Percentiles rank a stretch among this genome's conserved stretches.
Conservation (phyloP, 2,329 filamentous ascomycete species). For the Talaromyces sp. region DNA sequence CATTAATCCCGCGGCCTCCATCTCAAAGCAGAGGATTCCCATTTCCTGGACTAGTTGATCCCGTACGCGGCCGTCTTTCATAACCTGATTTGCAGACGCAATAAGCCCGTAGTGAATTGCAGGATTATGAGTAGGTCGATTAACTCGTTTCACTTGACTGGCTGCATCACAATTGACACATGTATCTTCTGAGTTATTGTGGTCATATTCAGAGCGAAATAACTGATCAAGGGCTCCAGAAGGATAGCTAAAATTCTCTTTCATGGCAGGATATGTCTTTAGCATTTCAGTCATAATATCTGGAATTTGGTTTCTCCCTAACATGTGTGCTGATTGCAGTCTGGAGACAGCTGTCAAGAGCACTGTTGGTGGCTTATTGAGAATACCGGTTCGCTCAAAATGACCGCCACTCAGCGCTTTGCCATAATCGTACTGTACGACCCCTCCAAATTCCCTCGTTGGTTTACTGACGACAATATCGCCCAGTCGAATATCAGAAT, state of each 20-base stretch:
- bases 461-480: slow-evolving; percentile 22
- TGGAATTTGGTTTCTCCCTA: neutral
- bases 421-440: slow-evolving; percentile 15
- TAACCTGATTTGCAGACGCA: neutral
- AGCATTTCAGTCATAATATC: neutral
- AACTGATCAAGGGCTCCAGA: neutral
- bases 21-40: slow-evolving; percentile 1
- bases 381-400: slow-evolving; percentile 4
- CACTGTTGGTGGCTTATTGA: slow-evolving; percentile 9
- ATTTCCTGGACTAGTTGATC: slow-evolving; percentile 3
- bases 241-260: neutral
- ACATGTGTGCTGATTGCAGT: slow-evolving; percentile 7
- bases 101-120: neutral
- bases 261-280: neutral
- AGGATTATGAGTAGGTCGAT: neutral
- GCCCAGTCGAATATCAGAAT: slow-evolving; percentile 17
- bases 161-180: neutral
- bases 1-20: slow-evolving; percentile 4
- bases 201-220: neutral
- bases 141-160: neutral
- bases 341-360: slow-evolving; percentile 8
- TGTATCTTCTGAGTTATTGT: neutral
- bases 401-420: slow-evolving; percentile 2
- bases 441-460: slow-evolving; percentile 14
- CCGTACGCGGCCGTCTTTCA: neutral